Evolutionary conservation across 73 alveolate genomes (phyloP).

Genomic region (Tetrahymena borealis): DNA sequence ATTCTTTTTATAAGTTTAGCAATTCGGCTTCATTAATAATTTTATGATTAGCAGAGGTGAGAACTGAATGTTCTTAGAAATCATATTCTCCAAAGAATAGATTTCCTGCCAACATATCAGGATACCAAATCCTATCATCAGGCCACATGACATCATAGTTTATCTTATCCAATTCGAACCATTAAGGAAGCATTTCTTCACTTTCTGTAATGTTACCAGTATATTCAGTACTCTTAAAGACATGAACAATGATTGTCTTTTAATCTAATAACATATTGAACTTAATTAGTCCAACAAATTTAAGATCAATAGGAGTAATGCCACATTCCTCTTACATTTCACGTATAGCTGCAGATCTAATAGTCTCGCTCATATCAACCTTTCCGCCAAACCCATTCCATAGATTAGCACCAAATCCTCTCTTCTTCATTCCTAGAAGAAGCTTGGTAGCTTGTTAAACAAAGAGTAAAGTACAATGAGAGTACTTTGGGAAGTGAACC

Average conservation of each 20-base stretch:
- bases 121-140: conserved; percentile 32
- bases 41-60: not conserved
- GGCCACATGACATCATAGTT: conserved; percentile 25
- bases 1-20: not conserved
- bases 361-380: conserved; percentile 3
- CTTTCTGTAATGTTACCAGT: conserved; percentile 6
- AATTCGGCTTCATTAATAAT: conserved; percentile 7
- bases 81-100: conserved; percentile 8
- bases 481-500: not conserved
- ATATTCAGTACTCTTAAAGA: conserved; percentile 12
- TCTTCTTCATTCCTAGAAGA: conserved; percentile 21
- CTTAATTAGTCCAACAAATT: conserved; percentile 6
- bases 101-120: not conserved
- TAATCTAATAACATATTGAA: conserved; percentile 6
- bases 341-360: conserved; percentile 21
- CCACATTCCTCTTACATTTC: conserved; percentile 35
- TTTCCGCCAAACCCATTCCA: conserved; percentile 43
- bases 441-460: conserved; percentile 4
- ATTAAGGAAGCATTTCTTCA: conserved; percentile 22
- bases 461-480: conserved; percentile 11
- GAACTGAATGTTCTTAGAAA: conserved; percentile 22
- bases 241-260: conserved; percentile 15
- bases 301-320: conserved; percentile 33
- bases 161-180: conserved; percentile 8
- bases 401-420: conserved; percentile 30